A percentile compares a stretch with the other conserved stretches of the same genome.
Evolutionary conservation across 257 asterid species (phyloP).

Genomic region (Osmanthus fragrans): DNA sequence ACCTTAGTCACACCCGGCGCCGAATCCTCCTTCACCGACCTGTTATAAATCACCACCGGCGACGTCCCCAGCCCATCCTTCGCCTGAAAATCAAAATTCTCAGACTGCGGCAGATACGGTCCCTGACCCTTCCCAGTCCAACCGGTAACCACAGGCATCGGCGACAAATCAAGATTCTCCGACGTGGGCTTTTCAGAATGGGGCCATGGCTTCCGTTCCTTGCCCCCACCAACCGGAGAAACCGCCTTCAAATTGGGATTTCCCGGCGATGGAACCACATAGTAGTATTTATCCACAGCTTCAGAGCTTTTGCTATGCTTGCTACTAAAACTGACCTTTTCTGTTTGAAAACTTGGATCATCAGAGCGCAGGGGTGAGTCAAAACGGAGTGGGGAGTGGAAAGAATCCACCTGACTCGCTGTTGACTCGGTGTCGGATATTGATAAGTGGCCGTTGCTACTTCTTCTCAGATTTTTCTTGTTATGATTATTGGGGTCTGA

Average conservation of each 20-base stretch:
- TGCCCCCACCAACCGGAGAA: constrained; percentile 23
- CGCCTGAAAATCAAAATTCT: constrained; percentile 30
- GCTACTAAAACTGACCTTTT: constrained; percentile 27
- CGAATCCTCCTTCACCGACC: constrained; percentile 47
- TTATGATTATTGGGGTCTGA: constrained; percentile 28
- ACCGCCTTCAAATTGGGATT: constrained; percentile 28
- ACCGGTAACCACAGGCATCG: constrained; percentile 24
- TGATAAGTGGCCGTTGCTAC: constrained; percentile 57
- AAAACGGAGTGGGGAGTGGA: constrained; percentile 81
- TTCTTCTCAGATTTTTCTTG: constrained; percentile 25
- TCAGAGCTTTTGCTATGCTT: constrained; percentile 44
- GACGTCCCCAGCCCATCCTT: constrained; percentile 15
- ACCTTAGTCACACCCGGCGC: constrained; percentile 40
- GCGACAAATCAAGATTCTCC: constrained; percentile 41
- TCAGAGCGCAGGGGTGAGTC: constrained; percentile 66
- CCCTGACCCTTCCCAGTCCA: constrained; percentile 18
- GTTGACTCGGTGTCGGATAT: constrained; percentile 81
- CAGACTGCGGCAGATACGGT: constrained; percentile 29
- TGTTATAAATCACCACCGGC: constrained; percentile 34
- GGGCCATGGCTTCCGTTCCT: constrained; percentile 35
- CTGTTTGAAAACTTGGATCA: constrained; percentile 40
- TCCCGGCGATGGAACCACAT: constrained; percentile 46
- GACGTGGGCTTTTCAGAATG: constrained; percentile 41
- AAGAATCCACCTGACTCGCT: constrained; percentile 69
- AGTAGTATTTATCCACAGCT: constrained; percentile 43